phyloP scores from a whole-genome alignment of 352 stramenopile species.

The Globisporangium yorkense region DNA sequence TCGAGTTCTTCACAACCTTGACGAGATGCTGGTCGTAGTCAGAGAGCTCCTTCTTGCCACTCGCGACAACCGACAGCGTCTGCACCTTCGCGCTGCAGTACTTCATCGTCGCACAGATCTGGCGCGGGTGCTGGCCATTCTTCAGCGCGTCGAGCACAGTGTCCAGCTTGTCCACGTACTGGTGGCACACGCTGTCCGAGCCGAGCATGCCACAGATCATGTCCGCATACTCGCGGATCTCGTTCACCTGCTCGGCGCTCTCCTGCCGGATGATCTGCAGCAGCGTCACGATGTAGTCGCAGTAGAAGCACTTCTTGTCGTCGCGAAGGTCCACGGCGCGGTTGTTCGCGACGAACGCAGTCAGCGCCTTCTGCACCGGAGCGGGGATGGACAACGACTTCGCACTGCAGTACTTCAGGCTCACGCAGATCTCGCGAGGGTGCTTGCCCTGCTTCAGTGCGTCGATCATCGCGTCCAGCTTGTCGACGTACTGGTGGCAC shows the following conservation, averaged over 20 bases:
- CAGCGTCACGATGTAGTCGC: constrained; percentile 53
- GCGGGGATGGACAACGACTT: neutral
- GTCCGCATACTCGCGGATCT: constrained; percentile 58
- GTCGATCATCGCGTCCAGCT: constrained; percentile 66
- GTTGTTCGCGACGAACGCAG: constrained; percentile 16
- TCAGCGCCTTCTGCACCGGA: constrained; percentile 23
- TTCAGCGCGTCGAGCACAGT: constrained; percentile 56
- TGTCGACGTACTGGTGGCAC: constrained; percentile 64
- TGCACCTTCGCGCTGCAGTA: constrained; percentile 30
- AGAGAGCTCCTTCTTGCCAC: constrained; percentile 11
- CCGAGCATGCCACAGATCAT: constrained; percentile 75
- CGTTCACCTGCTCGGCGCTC: constrained; percentile 40
- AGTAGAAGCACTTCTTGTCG: constrained; percentile 50
- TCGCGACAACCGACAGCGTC: neutral
- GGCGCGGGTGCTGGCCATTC: constrained; percentile 54
- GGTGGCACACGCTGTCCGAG: constrained; percentile 51
- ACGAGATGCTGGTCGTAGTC: constrained; percentile 23
- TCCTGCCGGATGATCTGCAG: constrained; percentile 56
- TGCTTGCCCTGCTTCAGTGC: constrained; percentile 56
- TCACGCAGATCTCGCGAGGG: constrained; percentile 50
- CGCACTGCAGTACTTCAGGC: constrained; percentile 51
- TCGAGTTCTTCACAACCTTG: constrained; percentile 27
- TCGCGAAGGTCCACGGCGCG: constrained; percentile 14
- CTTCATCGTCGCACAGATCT: constrained; percentile 55
- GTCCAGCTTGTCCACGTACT: constrained; percentile 66